Conservation (phyloP, 495 filamentous ascomycete genomes). For the Penicillium salamii region DNA sequence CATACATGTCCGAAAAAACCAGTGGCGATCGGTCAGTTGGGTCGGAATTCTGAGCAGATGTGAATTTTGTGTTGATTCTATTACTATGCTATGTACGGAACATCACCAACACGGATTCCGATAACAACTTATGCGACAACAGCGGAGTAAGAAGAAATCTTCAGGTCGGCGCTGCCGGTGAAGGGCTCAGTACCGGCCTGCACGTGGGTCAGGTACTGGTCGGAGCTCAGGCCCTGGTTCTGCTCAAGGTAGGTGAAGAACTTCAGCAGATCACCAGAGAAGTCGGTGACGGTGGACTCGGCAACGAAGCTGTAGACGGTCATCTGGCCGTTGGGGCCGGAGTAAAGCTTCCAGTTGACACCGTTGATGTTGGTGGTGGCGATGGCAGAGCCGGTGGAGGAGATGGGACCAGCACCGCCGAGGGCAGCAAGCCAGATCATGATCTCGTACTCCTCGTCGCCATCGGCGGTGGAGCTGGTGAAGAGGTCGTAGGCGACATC, state of each 20-base stretch:
- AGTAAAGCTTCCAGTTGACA: constrained; percentile 50
- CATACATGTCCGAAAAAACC: no score
- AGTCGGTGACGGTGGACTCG: constrained; percentile 42
- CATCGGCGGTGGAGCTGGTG: constrained; percentile 44
- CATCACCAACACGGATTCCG: background rate
- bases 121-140: constrained; percentile 31
- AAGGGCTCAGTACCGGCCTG: constrained; percentile 59
- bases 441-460: constrained; percentile 58
- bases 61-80: background rate
- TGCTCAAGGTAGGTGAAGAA: constrained; percentile 57
- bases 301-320: constrained; percentile 63
- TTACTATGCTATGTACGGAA: background rate
- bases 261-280: constrained; percentile 52
- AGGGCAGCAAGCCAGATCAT: constrained; percentile 69
- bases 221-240: constrained; percentile 47
- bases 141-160: constrained; percentile 38
- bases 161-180: constrained; percentile 40
- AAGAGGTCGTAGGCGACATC: constrained; percentile 69
- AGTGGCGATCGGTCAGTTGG: no score
- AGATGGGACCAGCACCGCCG: constrained; percentile 63
- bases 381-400: constrained; percentile 51
- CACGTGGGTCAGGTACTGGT: constrained; percentile 52
- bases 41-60: background rate
- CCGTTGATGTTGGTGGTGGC: constrained; percentile 53
- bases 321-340: constrained; percentile 54